Conservation (phyloP, 805 yeast genomes). For the Candida parachauliodes region DNA sequence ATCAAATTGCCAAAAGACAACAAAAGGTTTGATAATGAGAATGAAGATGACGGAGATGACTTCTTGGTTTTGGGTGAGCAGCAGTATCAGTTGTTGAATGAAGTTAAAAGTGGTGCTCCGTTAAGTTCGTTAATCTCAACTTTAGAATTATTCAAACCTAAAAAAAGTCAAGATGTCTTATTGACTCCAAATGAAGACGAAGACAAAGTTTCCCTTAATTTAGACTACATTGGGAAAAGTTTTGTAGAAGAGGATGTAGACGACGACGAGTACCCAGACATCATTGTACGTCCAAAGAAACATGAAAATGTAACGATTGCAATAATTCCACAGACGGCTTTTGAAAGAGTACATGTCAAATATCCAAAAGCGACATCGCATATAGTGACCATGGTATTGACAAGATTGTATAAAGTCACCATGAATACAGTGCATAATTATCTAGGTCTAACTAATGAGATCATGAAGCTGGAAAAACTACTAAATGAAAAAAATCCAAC, state of each 20-base stretch:
- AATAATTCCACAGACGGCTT: conserved; percentile 83
- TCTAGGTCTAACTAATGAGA: conserved; percentile 78
- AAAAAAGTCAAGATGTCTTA: background rate
- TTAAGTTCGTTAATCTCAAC: conserved; percentile 80
- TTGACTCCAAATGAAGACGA: conserved; percentile 7
- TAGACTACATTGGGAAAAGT: conserved; percentile 1
- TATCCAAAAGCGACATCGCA: conserved; percentile 91
- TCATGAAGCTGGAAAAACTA: conserved; percentile 68
- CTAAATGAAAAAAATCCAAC: conserved; percentile 42
- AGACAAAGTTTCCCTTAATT: conserved; percentile 1
- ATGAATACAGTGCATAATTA: conserved; percentile 86
- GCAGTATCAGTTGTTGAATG: conserved; percentile 71
- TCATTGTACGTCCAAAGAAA: conserved; percentile 6
- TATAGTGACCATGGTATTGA: conserved; percentile 87
- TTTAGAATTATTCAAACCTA: conserved; percentile 57
- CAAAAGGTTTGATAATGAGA: conserved; percentile 13
- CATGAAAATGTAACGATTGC: conserved; percentile 61
- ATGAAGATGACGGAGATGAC: conserved; percentile 36
- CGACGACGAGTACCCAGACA: conserved; percentile 5
- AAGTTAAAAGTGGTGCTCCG: conserved; percentile 79
- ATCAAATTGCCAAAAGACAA: conserved; percentile 42
- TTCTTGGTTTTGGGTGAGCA: conserved; percentile 50
- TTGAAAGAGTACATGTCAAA: conserved; percentile 62
- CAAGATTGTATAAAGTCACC: conserved; percentile 85
- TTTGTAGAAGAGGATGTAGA: background rate